Evolutionary conservation across 2,329 filamentous ascomycete genomes (phyloP).

Genomic region (Fusarium sp.): DNA sequence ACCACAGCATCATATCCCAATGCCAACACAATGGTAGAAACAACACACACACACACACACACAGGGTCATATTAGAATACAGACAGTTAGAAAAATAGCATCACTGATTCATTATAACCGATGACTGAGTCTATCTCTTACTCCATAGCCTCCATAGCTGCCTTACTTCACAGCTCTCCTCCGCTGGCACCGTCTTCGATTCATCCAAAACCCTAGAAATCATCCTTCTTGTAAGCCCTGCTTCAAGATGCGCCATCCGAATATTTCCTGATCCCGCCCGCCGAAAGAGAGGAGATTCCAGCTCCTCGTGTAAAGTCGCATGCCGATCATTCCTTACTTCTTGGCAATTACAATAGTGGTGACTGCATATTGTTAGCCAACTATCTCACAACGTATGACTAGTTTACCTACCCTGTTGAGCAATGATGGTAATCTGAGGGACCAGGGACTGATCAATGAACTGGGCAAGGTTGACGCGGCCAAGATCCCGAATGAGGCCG

Average conservation of each 20-base stretch:
- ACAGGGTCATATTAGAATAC: too few relatives aligned
- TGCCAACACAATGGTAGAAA: too few relatives aligned
- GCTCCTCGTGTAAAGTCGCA: conserved; percentile 15
- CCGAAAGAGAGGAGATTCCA: conserved; percentile 18
- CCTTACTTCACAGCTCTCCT: neutral
- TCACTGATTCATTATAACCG: too few relatives aligned
- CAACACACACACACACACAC: too few relatives aligned
- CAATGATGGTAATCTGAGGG: conserved; percentile 45
- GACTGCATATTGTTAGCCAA: conserved; percentile 8
- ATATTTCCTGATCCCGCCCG: neutral
- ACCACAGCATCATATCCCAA: too few relatives aligned
- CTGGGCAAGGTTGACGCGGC: conserved; percentile 42
- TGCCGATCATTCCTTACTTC: conserved; percentile 1
- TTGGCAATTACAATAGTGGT: conserved; percentile 16
- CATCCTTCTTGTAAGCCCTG: neutral
- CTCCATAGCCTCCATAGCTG: too few relatives aligned
- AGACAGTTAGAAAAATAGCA: too few relatives aligned
- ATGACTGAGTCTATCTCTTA: too few relatives aligned
- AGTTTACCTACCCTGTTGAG: conserved; percentile 34
- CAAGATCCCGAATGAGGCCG: conserved; percentile 44
- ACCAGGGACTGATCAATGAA: conserved; percentile 43
- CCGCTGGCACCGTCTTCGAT: neutral
- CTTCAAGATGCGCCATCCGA: neutral
- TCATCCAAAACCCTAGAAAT: neutral
- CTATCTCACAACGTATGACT: neutral